phyloP scores from a whole-genome alignment of 2,329 filamentous ascomycete species.

The Chaetothyriales sp. region DNA sequence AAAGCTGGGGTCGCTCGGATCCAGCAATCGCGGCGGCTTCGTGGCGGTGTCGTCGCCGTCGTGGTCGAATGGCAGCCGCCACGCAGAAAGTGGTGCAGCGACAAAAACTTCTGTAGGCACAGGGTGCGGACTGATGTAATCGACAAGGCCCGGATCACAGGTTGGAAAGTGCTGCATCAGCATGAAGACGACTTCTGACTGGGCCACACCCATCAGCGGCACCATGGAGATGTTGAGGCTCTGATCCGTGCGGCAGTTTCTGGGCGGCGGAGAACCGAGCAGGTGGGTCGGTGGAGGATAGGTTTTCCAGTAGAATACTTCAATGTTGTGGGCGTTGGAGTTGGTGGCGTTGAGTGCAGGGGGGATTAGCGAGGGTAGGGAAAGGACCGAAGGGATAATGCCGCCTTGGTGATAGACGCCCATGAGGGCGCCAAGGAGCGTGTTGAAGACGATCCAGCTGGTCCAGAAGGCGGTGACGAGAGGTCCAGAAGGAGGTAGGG shows the following conservation, averaged over 20 bases:
- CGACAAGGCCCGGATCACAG: slow-evolving; percentile 11
- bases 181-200: slow-evolving; percentile 27
- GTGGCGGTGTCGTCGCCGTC: not conserved
- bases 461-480: slow-evolving; percentile 27
- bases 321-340: slow-evolving; percentile 17
- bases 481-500: slow-evolving; percentile 24
- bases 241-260: slow-evolving; percentile 12
- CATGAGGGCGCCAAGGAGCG: slow-evolving; percentile 35
- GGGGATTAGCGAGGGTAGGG: slow-evolving; percentile 24
- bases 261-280: slow-evolving; percentile 27
- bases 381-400: slow-evolving; percentile 36
- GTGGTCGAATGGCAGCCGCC: slow-evolving; percentile 6
- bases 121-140: slow-evolving; percentile 8
- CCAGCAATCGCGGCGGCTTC: not conserved
- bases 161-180: slow-evolving; percentile 25
- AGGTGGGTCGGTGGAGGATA: slow-evolving; percentile 41
- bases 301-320: slow-evolving; percentile 42
- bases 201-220: slow-evolving; percentile 37
- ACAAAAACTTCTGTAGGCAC: slow-evolving; percentile 25
- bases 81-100: slow-evolving; percentile 33
- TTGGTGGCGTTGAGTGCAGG: slow-evolving; percentile 15
- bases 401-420: slow-evolving; percentile 42
- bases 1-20: slow-evolving; percentile 14
- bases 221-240: slow-evolving; percentile 27
- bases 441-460: slow-evolving; percentile 37